phyloP scores from a whole-genome alignment of 371 early-diverging fungal species.

The Batkoa obscura region DNA sequence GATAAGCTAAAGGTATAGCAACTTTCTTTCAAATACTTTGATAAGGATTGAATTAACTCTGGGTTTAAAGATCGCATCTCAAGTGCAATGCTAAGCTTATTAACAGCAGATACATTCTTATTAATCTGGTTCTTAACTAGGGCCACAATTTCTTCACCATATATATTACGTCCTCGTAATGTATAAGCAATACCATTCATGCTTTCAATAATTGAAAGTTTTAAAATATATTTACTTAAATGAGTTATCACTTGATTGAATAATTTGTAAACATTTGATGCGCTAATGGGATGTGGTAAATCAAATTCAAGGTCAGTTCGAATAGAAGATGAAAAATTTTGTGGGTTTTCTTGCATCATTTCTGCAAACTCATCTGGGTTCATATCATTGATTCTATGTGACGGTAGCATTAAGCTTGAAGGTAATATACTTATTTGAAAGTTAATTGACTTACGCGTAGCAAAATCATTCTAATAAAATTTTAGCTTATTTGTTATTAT shows the following conservation, averaged over 20 bases:
- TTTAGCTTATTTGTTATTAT: background rate
- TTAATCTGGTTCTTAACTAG: background rate
- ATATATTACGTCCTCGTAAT: background rate
- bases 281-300: background rate
- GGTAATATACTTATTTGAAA: background rate
- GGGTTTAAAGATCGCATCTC: too few species aligned
- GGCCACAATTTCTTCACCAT: background rate
- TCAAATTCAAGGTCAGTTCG: background rate
- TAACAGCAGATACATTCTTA: too few species aligned
- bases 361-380: constrained; percentile 1
- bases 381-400: too few species aligned
- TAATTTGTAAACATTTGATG: background rate
- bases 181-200: background rate
- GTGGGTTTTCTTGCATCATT: background rate
- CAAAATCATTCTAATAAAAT: too few species aligned
- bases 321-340: background rate
- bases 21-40: too few species aligned
- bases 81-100: too few species aligned
- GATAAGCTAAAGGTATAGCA: too few species aligned
- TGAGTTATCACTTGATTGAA: background rate
- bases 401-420: background rate
- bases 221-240: background rate
- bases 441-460: background rate
- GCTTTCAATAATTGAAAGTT: background rate
- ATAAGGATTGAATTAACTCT: too few species aligned